These are phyloP conservation scores for Calonectria henricotiae DNA, from an alignment of 2,329 filamentous ascomycete species.

Conservation along the genomic window DNA sequence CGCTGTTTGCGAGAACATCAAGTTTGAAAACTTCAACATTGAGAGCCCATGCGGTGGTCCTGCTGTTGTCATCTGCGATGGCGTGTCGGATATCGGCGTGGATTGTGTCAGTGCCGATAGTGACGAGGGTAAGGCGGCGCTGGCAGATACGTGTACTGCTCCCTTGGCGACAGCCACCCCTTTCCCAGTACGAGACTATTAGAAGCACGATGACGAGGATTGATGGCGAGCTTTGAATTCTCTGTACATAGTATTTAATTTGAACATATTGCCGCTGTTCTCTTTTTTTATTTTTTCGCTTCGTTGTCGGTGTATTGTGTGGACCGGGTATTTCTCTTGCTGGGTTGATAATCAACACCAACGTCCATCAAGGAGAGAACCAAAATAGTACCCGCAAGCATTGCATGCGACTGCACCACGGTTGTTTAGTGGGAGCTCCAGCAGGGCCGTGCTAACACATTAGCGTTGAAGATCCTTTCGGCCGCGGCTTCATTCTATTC, in stretches of 20 bases:
- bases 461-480: no score
- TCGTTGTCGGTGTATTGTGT: neutral
- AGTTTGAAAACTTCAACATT: conserved; percentile 48
- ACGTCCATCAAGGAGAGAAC: no score
- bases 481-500: no score
- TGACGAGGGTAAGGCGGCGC: conserved; percentile 43
- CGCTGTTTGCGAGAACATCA: conserved; percentile 50
- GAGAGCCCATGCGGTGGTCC: conserved; percentile 45
- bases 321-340: no score
- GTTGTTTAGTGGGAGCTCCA: no score
- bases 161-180: conserved; percentile 43
- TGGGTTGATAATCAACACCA: no score
- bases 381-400: no score
- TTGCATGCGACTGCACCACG: no score
- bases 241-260: neutral
- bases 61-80: conserved; percentile 48
- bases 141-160: conserved; percentile 44
- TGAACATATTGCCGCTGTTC: neutral
- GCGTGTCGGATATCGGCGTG: conserved; percentile 46
- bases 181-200: conserved; percentile 35
- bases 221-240: neutral
- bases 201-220: neutral
- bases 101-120: conserved; percentile 45
- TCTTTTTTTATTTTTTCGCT: neutral
- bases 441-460: no score